These are phyloP conservation scores for Calvatia gigantea DNA, from an alignment of 768 basidiomycete genomes.

Conservation along the genomic window DNA sequence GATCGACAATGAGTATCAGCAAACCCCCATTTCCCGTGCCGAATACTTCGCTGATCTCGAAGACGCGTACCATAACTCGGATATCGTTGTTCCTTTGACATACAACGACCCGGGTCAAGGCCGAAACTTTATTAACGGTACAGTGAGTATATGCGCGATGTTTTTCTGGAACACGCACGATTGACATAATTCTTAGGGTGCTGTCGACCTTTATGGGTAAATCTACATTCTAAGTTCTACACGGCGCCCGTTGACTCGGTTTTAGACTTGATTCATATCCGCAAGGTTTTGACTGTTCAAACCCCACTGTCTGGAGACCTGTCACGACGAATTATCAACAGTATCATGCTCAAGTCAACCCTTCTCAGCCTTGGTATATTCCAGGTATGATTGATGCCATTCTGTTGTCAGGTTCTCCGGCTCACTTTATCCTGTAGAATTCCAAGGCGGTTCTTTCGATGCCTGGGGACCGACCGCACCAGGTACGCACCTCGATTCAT, in stretches of 20 bases:
- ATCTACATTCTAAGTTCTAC: background rate
- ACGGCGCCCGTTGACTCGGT: background rate
- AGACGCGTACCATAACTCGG: constrained; percentile 46
- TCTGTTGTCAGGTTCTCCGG: constrained; percentile 1
- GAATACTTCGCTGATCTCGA: constrained; percentile 67
- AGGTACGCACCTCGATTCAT: constrained; percentile 29
- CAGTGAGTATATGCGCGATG: constrained; percentile 34
- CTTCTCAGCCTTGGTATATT: constrained; percentile 65
- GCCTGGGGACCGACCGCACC: constrained; percentile 78
- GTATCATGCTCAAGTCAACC: constrained; percentile 53
- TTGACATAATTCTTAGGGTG: constrained; percentile 39
- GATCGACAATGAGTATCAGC: constrained; percentile 71
- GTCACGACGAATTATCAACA: constrained; percentile 61
- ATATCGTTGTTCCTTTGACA: constrained; percentile 67
- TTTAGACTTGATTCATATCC: constrained; percentile 66
- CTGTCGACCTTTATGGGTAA: constrained; percentile 78
- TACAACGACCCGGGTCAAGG: constrained; percentile 66
- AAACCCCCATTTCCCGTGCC: constrained; percentile 38
- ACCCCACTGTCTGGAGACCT: constrained; percentile 61
- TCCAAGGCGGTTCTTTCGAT: constrained; percentile 77
- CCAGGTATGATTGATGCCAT: constrained; percentile 40
- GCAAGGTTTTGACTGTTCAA: constrained; percentile 78
- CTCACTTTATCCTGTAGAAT: constrained; percentile 29
- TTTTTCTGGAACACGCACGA: background rate
- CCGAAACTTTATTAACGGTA: constrained; percentile 67